These are phyloP conservation scores for Gossypioides kirkii DNA, from an alignment of 345 rosid genomes.

Conservation along the genomic window DNA sequence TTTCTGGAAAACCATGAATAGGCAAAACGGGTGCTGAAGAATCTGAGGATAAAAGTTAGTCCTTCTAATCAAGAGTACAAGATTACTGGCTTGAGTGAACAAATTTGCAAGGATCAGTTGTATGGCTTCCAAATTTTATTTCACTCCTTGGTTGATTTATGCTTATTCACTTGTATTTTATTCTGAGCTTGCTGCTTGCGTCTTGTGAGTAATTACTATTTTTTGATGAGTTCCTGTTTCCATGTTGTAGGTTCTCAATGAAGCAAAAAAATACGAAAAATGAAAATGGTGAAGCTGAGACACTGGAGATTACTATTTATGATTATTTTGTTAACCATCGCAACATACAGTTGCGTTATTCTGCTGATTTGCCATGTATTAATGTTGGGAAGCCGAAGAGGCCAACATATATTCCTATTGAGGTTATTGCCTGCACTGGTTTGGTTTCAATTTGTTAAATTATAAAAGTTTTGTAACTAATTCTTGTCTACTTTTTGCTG, in stretches of 20 bases:
- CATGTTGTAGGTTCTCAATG: conserved; percentile 51
- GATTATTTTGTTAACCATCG: conserved; percentile 62
- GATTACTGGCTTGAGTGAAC: conserved; percentile 82
- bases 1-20: conserved; percentile 19
- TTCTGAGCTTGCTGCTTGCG: background rate
- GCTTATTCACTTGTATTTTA: background rate
- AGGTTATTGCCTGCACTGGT: conserved; percentile 34
- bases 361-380: conserved; percentile 70
- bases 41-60: conserved; percentile 60
- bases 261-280: conserved; percentile 34
- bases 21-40: conserved; percentile 72
- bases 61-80: conserved; percentile 78
- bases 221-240: background rate
- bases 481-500: background rate
- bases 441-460: background rate
- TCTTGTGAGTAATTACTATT: background rate
- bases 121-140: conserved; percentile 22
- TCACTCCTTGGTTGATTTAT: background rate
- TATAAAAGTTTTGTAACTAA: background rate
- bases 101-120: conserved; percentile 48
- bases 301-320: conserved; percentile 52
- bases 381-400: conserved; percentile 92
- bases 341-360: conserved; percentile 47
- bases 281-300: conserved; percentile 41
- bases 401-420: conserved; percentile 74